Base-by-base conservation (phyloP, 1,139 yeast genomes). In the Hyphopichia burtonii region DNA sequence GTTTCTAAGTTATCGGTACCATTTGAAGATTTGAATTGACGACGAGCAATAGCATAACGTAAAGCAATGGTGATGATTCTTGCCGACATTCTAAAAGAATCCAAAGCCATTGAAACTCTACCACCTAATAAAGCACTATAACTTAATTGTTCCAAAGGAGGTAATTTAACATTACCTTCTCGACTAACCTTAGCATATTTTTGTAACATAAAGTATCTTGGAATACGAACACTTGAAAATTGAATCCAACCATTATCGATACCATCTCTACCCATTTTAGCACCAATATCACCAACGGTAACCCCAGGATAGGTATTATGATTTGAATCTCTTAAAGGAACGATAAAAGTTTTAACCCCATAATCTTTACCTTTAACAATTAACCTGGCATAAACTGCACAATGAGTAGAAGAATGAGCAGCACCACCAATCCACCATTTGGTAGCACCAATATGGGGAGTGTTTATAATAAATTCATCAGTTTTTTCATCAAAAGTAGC, bases 341-440 rank as follows among this genome's bases (percentile, higher is more conserved):
- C 78, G 31, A 72, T 63, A 45, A 72, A 72, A n/a, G 76, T 70
- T 59, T 72, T 72, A 47, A 72, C 76, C 49, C 77, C 78, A 51
- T 71, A 71, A 53, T 72, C 78, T 54, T 68, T 59, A 37, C 74
- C 76, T 42, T 67, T 56, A 43, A 72, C 75, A 41, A 66, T 63
- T 49, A 71, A 66, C 46, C 78, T 55, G 36, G 76, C 77, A 53
- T 72, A 72, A 40, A 63, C 70, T 19, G 68, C 42, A 44, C 71
- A 61, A 54, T 71, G 78, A 37, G 77, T 69, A 37, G 78, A 67
- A n/a, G 75, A 67, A 55, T 72, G 78, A 39, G 77, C 76, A 44
- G 78, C 76, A 52, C 77, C 77, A 41, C 78, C 77, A 41, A 72
- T 72, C 78, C 78, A 72, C 78, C 78, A 72, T 54, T 72, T 72